Base-by-base conservation (phyloP, 2,329 filamentous ascomycete species). In the Zelopaecilomyces penicillatus region DNA sequence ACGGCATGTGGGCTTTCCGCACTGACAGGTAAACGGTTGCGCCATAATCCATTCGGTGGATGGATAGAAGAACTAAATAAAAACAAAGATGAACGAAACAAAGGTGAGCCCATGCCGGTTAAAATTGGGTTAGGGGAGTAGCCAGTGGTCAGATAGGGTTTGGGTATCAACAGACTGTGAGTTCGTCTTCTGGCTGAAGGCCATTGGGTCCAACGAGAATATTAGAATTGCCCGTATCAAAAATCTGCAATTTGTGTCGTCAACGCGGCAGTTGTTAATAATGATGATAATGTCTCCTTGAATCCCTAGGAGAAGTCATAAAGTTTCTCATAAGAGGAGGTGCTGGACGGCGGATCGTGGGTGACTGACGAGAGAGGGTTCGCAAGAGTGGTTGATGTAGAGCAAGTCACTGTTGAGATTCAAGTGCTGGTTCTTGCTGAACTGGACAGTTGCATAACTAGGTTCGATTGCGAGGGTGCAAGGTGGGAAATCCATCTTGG, bases 31-130 rank as follows among this genome's bases (percentile, higher is more conserved):
- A 58, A 87, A 87, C 4, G 80, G 73, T 67, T 87, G 83, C 30
- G 78, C 78, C 83, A 87, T 86, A 56, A 70, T 57, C 82, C 82
- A 87, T 64, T 87, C 83, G 1, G 82, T 86, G 43, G 80, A 85
- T 4, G 83, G 82, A 55, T 87, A 87, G 65, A 87, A 87, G 67
- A 86, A 87, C 59, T 77, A 42, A 43, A 29, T 19, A 30, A 6
- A 19, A 19, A 19, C 19, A 19, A 19, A 19, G 19, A 19, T 19
- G 19, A 19, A 19, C 19, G 19, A 19, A 32, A 6, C 3, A 31
- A 43, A 10, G 7, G 7, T 6, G 10, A 35, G 12, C 29, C 28
- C 10, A 39, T 11, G 9, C n/a, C 28, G 6, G 19, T 9, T 5
- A 6, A 30, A 6, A 26, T n/a, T 36, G 5, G 29, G 9, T 3